Conservation (phyloP, 176 grass and related monocot genomes). For the Oryza punctata region DNA sequence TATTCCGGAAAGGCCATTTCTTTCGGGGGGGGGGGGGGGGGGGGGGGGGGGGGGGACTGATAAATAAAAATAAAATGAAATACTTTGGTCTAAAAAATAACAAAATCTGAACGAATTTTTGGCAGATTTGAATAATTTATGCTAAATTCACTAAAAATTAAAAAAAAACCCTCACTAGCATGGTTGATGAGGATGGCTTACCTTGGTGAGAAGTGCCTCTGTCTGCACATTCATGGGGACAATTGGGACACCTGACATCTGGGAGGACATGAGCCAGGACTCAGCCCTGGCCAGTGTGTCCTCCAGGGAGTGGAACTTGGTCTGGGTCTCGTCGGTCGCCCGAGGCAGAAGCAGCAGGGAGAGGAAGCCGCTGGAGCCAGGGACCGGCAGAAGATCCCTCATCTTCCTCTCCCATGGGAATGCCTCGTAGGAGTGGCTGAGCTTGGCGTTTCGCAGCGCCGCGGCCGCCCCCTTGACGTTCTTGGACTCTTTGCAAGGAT, state of each 20-base stretch:
- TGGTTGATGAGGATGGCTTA: not conserved
- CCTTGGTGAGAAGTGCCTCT: conserved; percentile 73
- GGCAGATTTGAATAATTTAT: no score
- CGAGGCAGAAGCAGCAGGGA: conserved; percentile 53
- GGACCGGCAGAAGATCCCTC: conserved; percentile 44
- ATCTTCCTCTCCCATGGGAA: conserved; percentile 86
- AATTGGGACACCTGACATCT: conserved; percentile 59
- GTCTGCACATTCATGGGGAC: conserved; percentile 54
- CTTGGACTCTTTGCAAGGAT: conserved; percentile 35
- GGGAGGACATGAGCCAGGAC: conserved; percentile 61
- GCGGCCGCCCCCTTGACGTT: conserved; percentile 42
- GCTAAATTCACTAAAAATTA: no score
- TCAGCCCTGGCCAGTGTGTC: conserved; percentile 68
- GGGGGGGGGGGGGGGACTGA: no score
- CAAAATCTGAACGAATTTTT: no score
- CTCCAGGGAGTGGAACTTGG: conserved; percentile 51
- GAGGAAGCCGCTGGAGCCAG: conserved; percentile 44
- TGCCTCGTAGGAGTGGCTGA: conserved; percentile 49
- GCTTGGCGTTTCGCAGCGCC: conserved; percentile 51
- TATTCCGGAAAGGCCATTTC: no score
- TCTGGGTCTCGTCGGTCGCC: conserved; percentile 42
- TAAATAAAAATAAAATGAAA: no score
- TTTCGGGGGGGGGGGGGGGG: no score
- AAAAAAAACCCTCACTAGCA: no score
- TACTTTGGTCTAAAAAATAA: no score